Evolutionary conservation across 2,329 filamentous ascomycete genomes (phyloP), one percentile per base, ranked within the genome.

Genomic region (Myriangium duriaei): DNA sequence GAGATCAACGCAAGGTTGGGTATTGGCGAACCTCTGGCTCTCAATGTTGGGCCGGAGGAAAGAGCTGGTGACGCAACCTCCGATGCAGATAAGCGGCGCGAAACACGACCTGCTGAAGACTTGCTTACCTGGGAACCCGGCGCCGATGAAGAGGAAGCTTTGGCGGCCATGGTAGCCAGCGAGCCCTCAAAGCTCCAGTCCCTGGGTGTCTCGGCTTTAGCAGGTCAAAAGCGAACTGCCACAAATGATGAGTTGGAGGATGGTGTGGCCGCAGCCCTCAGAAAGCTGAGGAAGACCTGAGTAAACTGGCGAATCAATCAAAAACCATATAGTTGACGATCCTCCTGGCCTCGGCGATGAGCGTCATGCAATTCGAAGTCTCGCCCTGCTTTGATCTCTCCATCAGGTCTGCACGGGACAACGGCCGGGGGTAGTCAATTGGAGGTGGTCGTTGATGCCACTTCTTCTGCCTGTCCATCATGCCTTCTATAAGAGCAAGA

Each of bases 241-340:
- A 50, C 51, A 32, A 57, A 65, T 11, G 62, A 66, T 34, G 57
- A 60, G n/a, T 50, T 75, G 43, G 69, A 63, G 46, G 71, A 74
- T 34, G 73, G 73, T 7, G 66, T 78, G 35, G 65, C 69, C 59
- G 69, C 71, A 18, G 74, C 73, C 4, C 51, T 78, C 35, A 68
- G 64, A 33, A 76, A 67, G 47, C 52, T 77, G 34, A 60, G 74
- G 33, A 55, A 59, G 39, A 39, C 47, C 32, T 45, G 43, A 48
- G 15, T 11, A 18, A 7, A 29, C 30, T 11, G 24, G 14, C 12
- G 4, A 47, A 21, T 42, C 34, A 44, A 17, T 41, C 41, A 16
- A 37, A 41, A 10, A 35, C 30, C 32, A 46, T 39, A 16, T 28
- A 38, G 11, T 47, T 46, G 6, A 55, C 48, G 28, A 57, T 37